Percentiles rank a stretch among this genome's conserved stretches.
These are phyloP conservation scores for Microbotryomycetes sp. DNA, from an alignment of 1,284 basidiomycete genomes.

Conservation along the genomic window DNA sequence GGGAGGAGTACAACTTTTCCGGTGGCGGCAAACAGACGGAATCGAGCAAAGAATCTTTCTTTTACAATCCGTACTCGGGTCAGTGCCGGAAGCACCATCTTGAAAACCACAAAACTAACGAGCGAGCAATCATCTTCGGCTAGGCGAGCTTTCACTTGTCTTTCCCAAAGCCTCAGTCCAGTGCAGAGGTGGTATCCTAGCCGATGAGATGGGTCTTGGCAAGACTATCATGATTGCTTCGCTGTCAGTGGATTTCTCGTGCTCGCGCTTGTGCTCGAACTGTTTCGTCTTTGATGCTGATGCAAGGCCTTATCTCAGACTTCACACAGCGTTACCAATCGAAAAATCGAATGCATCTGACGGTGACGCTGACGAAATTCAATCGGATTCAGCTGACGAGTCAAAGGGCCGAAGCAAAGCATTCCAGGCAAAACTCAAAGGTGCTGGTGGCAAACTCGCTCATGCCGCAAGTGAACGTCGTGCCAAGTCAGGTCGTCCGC, in stretches of 20 bases:
- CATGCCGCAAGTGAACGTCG: conserved; percentile 26
- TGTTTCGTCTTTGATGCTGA: no score
- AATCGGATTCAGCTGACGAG: no score
- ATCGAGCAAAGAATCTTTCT: conserved; percentile 53
- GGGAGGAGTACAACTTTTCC: conserved; percentile 60
- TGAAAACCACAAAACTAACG: neutral
- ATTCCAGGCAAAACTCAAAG: conserved; percentile 37
- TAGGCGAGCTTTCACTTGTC: conserved; percentile 84
- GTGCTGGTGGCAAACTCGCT: conserved; percentile 25
- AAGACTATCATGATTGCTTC: conserved; percentile 96
- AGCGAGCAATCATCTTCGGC: conserved; percentile 14
- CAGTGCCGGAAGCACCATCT: neutral
- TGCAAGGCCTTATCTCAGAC: no score
- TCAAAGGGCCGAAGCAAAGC: conserved; percentile 40
- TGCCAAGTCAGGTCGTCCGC: conserved; percentile 37
- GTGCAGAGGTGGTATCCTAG: conserved; percentile 78
- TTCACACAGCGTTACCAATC: conserved; percentile 14
- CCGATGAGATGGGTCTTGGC: conserved; percentile 75
- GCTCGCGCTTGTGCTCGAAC: neutral
- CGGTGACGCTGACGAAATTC: conserved; percentile 21
- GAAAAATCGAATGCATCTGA: neutral
- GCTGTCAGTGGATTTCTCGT: conserved; percentile 43
- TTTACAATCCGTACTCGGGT: conserved; percentile 50
- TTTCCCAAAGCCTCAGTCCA: conserved; percentile 77
- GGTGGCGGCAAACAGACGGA: neutral